Evolutionary conservation across 1,139 yeast species (phyloP), one percentile per base, ranked within the genome.

Genomic region (Ogataea hybrid): DNA sequence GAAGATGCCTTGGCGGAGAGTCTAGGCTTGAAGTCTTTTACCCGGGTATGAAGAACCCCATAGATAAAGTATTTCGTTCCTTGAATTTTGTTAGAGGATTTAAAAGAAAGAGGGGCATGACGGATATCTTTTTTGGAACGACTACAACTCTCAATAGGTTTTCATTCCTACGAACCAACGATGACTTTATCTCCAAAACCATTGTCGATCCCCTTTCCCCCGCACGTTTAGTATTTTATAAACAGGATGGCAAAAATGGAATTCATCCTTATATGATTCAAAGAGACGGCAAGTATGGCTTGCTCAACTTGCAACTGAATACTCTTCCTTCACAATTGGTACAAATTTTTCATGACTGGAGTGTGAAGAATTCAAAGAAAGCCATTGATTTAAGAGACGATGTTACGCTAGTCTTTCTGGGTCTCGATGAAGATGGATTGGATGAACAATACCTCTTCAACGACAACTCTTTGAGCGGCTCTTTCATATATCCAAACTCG

Each of bases 111-210:
- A 28, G 44, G 31, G 39, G 43, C 25, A 57, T 57, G 61, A 41
- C 54, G 11, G 61, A 58, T 35, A 53, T 57, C 20, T 52, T 46
- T 28, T 60, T 56, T 39, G 64, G 64, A 5, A 48, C 60, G 10
- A 50, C 55, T 3, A 56, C 60, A 47, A 79, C 77, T 6, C 67
- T 90, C 41, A 89, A 90, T 64, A 68, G 97, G 49, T 81, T 89
- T 8, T 81, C 94, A 10, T 90, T 88, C 57, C 68, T 89, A 35
- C 69, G 97, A 42, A 81, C 79, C 25, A 84, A 88, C 57, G 44
- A 65, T 18, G 75, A 69, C 25, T 89, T 87, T 56, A 71, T 89
- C 21, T 28, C 25, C 3, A 14, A 42, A 6, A 30, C 51, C 2
- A 34, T 53, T 2, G 21, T 18, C 2, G 22, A 31, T 10, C 35